Evolutionary conservation across 2,329 filamentous ascomycete species (phyloP).

Genomic region (Thelonectria discophora): DNA sequence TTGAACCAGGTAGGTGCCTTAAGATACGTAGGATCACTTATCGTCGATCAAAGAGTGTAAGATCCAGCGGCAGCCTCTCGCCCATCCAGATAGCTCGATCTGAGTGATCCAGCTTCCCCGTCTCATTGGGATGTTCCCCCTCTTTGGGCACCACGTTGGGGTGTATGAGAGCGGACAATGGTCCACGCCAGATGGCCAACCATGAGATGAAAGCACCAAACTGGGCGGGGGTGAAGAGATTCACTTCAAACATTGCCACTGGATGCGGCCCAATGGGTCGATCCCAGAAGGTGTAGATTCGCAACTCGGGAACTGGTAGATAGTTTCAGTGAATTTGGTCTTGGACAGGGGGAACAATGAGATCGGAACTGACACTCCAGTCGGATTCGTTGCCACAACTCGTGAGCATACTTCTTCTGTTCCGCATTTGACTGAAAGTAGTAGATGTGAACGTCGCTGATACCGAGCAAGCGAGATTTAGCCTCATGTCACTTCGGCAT

Average conservation of each 20-base stretch:
- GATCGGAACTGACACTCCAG: conserved; percentile 71
- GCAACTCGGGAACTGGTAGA: conserved; percentile 77
- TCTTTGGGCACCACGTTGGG: conserved; percentile 74
- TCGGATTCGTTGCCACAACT: conserved; percentile 80
- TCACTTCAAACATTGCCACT: conserved; percentile 91
- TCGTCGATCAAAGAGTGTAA: conserved; percentile 29
- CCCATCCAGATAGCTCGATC: conserved; percentile 80
- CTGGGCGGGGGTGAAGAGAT: conserved; percentile 83
- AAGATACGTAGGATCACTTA: background rate
- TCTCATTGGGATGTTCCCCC: conserved; percentile 42
- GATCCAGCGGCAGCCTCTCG: conserved; percentile 68
- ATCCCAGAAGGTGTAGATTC: conserved; percentile 83
- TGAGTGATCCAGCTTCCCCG: conserved; percentile 66
- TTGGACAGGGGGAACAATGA: background rate
- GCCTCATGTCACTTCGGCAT: background rate
- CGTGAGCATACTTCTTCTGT: conserved; percentile 73
- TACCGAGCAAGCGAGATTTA: background rate
- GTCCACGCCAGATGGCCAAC: conserved; percentile 83
- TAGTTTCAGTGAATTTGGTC: background rate
- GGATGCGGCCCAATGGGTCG: conserved; percentile 83
- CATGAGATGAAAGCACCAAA: conserved; percentile 91
- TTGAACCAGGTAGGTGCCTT: too few species aligned
- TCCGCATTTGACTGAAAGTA: conserved; percentile 71
- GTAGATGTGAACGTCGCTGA: conserved; percentile 84
- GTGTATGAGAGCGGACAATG: conserved; percentile 81